phyloP scores from a whole-genome alignment of 2,329 filamentous ascomycete species.

The Colletotrichum sidae region DNA sequence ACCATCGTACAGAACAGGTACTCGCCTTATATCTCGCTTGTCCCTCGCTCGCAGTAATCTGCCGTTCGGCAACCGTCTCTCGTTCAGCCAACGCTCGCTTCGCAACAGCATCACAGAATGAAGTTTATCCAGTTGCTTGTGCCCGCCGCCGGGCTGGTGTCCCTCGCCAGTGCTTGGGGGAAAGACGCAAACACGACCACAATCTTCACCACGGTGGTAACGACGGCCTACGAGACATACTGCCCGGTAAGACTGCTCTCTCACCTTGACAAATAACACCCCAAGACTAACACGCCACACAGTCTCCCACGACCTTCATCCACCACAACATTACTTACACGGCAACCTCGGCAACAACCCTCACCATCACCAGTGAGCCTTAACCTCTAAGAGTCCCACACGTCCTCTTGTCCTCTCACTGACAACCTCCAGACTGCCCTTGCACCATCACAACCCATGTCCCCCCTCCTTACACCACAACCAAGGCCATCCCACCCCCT shows the following conservation, averaged over 20 bases:
- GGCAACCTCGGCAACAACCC: slow-evolving; percentile 52
- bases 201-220: slow-evolving; percentile 51
- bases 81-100: slow-evolving; percentile 40
- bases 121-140: slow-evolving; percentile 48
- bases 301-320: slow-evolving; percentile 52
- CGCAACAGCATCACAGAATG: slow-evolving; percentile 45
- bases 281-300: slow-evolving; percentile 21
- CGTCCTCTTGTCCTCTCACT: slow-evolving; percentile 34
- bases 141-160: slow-evolving; percentile 47
- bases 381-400: not conserved
- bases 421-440: slow-evolving; percentile 56
- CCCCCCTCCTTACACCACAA: slow-evolving; percentile 46
- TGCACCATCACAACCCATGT: slow-evolving; percentile 54
- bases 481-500: slow-evolving; percentile 39
- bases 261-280: not conserved
- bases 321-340: slow-evolving; percentile 58
- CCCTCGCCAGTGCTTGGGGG: slow-evolving; percentile 43
- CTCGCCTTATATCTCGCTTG: not conserved
- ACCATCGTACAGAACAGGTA: not conserved
- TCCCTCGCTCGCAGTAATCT: slow-evolving; percentile 40
- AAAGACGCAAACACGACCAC: slow-evolving; percentile 40
- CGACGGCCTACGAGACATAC: slow-evolving; percentile 53
- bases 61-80: slow-evolving; percentile 38
- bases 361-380: slow-evolving; percentile 57
- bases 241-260: slow-evolving; percentile 53